phyloP scores from a whole-genome alignment of 1,139 yeast genomes.

The Pichia terricola region DNA sequence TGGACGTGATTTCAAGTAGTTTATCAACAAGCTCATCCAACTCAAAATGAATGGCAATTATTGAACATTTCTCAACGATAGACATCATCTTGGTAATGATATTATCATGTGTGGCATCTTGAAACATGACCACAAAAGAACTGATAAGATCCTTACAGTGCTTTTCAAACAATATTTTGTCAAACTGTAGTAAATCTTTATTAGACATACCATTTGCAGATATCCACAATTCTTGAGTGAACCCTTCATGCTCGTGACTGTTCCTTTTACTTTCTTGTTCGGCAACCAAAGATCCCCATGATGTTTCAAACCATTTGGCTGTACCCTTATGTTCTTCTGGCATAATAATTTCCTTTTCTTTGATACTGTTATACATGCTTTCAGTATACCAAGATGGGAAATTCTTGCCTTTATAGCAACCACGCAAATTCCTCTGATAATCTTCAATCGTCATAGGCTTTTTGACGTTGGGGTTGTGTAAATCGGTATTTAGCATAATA shows the following conservation, averaged over 20 bases:
- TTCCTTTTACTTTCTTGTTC: conserved; percentile 29
- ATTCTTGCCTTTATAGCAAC: conserved; percentile 66
- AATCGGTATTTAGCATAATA: conserved; percentile 69
- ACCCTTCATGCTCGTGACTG: conserved; percentile 14
- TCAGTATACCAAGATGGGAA: conserved; percentile 82
- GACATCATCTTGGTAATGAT: conserved; percentile 80
- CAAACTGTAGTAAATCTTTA: conserved; percentile 39
- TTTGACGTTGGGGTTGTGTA: conserved; percentile 70
- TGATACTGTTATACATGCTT: conserved; percentile 70
- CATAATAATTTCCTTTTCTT: conserved; percentile 85
- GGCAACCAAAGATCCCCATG: conserved; percentile 80
- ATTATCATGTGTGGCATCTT: conserved; percentile 85
- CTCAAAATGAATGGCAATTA: conserved; percentile 58
- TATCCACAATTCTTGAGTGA: conserved; percentile 14
- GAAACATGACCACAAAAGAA: conserved; percentile 67
- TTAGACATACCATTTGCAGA: conserved; percentile 20
- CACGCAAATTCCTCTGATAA: conserved; percentile 70
- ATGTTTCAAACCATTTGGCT: conserved; percentile 83
- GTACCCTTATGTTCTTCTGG: conserved; percentile 92
- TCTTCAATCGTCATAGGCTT: conserved; percentile 83
- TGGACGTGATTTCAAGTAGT: conserved; percentile 53
- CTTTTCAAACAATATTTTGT: conserved; percentile 57
- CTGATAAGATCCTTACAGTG: conserved; percentile 55
- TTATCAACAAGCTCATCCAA: conserved; percentile 52
- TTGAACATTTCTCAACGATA: conserved; percentile 76